Percentiles rank a stretch among this genome's conserved stretches.
phyloP scores from a whole-genome alignment of 176 grass and related monocot genomes.

The Bothriochloa decipiens region DNA sequence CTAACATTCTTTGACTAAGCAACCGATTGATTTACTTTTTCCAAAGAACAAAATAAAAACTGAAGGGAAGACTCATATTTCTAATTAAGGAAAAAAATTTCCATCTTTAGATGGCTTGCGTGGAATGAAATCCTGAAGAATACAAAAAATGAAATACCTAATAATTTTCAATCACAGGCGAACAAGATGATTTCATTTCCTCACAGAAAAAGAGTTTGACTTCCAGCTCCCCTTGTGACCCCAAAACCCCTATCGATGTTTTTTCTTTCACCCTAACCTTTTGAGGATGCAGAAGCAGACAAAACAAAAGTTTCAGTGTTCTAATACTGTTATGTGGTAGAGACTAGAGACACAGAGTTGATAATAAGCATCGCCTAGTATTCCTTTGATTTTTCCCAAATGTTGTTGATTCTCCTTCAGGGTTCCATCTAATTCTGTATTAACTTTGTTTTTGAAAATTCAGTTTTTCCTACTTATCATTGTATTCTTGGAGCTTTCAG shows the following conservation, averaged over 20 bases:
- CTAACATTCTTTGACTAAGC: slow-evolving; percentile 16
- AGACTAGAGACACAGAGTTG: neutral
- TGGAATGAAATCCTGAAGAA: neutral
- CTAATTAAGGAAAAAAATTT: too few relatives aligned
- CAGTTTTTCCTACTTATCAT: neutral
- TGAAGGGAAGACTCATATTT: too few relatives aligned
- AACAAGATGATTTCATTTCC: neutral
- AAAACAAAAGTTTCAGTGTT: neutral
- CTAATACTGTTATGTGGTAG: neutral
- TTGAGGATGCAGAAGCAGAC: neutral
- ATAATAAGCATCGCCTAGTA: neutral
- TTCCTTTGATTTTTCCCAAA: neutral
- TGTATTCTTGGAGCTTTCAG: neutral
- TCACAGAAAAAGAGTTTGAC: neutral
- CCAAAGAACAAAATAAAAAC: slow-evolving; percentile 23
- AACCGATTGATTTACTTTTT: slow-evolving; percentile 4
- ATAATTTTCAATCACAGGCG: neutral
- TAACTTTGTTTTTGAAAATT: neutral
- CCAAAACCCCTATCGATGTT: neutral
- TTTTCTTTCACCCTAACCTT: slow-evolving; percentile 27
- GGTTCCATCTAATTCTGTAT: neutral
- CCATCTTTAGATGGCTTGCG: too few relatives aligned
- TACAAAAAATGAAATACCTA: slow-evolving; percentile 11
- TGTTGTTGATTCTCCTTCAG: slow-evolving; percentile 11
- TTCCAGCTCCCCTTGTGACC: neutral